These are phyloP conservation scores for Ogataea zsoltii DNA, from an alignment of 805 yeast genomes.

Conservation along the genomic window DNA sequence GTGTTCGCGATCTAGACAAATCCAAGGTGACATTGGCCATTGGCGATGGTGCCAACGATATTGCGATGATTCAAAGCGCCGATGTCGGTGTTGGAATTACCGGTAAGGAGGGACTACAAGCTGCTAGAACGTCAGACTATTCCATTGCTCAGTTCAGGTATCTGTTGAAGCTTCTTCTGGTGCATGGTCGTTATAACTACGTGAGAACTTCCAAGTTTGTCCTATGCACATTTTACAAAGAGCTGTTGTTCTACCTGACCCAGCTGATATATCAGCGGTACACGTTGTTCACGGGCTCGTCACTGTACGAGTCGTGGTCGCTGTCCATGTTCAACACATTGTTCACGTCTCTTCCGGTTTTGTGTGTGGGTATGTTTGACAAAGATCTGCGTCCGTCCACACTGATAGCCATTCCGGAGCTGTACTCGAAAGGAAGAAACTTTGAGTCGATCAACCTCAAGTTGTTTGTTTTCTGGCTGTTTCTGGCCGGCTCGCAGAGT, in stretches of 20 bases:
- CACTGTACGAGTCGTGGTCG: conserved; percentile 94
- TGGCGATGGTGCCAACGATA: conserved; percentile 99
- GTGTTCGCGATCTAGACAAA: conserved; percentile 70
- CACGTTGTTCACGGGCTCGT: conserved; percentile 88
- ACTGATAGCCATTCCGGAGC: conserved; percentile 85
- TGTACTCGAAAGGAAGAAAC: conserved; percentile 74
- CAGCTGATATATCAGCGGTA: conserved; percentile 86
- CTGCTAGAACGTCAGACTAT: conserved; percentile 92
- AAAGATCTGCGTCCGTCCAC: conserved; percentile 89
- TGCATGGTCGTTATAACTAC: conserved; percentile 95
- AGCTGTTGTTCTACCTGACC: conserved; percentile 81
- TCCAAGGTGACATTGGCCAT: conserved; percentile 85
- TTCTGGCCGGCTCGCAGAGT: conserved; percentile 72
- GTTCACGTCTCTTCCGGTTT: conserved; percentile 89
- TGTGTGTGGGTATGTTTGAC: conserved; percentile 94
- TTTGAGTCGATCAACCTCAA: conserved; percentile 72
- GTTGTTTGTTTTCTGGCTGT: conserved; percentile 76
- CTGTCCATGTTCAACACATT: conserved; percentile 95
- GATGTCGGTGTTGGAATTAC: conserved; percentile 98
- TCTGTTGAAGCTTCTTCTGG: conserved; percentile 76
- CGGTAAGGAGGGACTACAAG: conserved; percentile 96
- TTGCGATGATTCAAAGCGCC: conserved; percentile 98
- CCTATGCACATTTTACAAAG: conserved; percentile 92
- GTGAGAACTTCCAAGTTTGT: conserved; percentile 90
- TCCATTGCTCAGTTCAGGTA: conserved; percentile 93